Conservation (phyloP, 345 rosid species). For the Lepidium africanum region DNA sequence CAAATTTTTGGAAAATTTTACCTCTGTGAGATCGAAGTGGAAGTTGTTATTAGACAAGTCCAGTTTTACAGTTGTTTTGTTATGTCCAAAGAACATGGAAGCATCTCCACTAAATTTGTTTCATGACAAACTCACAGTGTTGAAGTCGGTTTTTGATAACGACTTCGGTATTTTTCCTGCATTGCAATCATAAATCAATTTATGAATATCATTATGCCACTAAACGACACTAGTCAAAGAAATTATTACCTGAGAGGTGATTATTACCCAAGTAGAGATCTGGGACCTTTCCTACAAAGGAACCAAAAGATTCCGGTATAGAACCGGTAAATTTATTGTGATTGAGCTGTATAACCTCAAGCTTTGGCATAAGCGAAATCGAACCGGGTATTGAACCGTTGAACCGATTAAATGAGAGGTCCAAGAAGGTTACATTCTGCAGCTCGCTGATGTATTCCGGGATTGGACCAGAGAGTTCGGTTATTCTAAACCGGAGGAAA, state of each 20-base stretch:
- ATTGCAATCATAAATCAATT: background rate
- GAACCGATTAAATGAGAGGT: slow-evolving; percentile 52
- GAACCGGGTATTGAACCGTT: slow-evolving; percentile 40
- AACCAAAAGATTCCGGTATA: slow-evolving; percentile 54
- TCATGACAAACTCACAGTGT: slow-evolving; percentile 40
- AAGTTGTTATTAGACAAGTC: slow-evolving; percentile 53
- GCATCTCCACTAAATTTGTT: slow-evolving; percentile 56
- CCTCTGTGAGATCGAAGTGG: slow-evolving; percentile 46
- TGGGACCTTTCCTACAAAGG: slow-evolving; percentile 27
- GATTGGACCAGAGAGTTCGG: slow-evolving; percentile 40
- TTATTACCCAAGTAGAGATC: slow-evolving; percentile 50
- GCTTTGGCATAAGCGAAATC: slow-evolving; percentile 2
- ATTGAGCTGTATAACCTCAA: slow-evolving; percentile 5
- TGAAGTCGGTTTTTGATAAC: slow-evolving; percentile 45
- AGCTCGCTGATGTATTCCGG: slow-evolving; percentile 42
- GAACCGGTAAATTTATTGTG: slow-evolving; percentile 26
- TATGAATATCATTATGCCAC: background rate
- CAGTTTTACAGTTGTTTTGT: slow-evolving; percentile 30
- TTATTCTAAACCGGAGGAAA: slow-evolving; percentile 10
- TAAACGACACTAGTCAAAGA: background rate
- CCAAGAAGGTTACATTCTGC: slow-evolving; percentile 36
- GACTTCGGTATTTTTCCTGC: slow-evolving; percentile 14
- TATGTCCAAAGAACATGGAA: slow-evolving; percentile 49
- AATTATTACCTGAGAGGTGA: slow-evolving; percentile 40
- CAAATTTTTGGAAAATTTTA: slow-evolving; percentile 34